phyloP scores from a whole-genome alignment of 768 basidiomycete genomes.

The Mycena maculata region DNA sequence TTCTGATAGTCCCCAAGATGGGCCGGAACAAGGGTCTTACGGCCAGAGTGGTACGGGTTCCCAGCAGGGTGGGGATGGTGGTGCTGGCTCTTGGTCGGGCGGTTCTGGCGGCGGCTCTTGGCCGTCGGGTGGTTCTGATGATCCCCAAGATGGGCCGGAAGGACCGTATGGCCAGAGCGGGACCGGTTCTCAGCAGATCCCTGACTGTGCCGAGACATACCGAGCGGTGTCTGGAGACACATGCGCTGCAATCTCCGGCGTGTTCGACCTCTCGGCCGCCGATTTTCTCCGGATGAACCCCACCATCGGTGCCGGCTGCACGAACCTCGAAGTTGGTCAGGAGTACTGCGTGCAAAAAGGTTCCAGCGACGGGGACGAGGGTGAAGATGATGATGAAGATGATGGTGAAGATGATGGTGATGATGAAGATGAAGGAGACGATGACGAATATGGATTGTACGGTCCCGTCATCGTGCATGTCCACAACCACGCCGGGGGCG shows the following conservation, averaged over 20 bases:
- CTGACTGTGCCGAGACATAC: constrained; percentile 16
- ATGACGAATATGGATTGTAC: neutral
- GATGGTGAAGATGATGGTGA: neutral
- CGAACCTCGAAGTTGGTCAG: constrained; percentile 14
- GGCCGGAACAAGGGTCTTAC: neutral
- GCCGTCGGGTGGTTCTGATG: neutral
- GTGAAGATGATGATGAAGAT: neutral
- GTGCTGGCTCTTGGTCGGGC: no score
- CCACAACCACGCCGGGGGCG: neutral
- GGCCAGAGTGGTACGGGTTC: neutral
- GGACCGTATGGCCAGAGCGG: neutral
- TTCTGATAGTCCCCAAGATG: neutral
- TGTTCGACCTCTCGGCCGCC: constrained; percentile 8
- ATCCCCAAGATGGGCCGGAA: neutral
- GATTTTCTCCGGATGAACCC: constrained; percentile 25
- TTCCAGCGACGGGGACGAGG: neutral
- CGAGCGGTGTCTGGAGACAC: constrained; percentile 9
- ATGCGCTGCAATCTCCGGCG: constrained; percentile 1
- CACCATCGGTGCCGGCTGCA: constrained; percentile 11
- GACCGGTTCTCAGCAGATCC: neutral
- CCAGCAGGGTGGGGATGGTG: no score
- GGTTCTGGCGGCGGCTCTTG: neutral
- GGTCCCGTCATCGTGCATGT: neutral
- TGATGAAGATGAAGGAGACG: neutral
- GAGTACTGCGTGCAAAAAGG: constrained; percentile 12